A percentile compares a stretch with the other conserved stretches of the same genome.
Evolutionary conservation across 192 early-diverging fungal genomes (phyloP).

Genomic region (Podila epicladia): DNA sequence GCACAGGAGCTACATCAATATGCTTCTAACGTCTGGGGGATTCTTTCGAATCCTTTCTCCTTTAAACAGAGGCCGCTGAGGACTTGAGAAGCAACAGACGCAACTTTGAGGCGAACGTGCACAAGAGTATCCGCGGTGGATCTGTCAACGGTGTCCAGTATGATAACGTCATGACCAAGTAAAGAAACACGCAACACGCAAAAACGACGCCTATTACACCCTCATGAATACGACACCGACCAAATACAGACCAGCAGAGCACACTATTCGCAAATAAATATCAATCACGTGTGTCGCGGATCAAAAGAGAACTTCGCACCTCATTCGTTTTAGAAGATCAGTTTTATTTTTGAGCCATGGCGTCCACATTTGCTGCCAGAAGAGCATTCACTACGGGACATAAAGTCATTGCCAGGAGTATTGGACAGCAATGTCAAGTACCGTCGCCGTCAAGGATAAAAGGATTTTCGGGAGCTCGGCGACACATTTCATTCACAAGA

Average conservation of each 20-base stretch:
- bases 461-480: not conserved
- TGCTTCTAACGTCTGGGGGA: not conserved
- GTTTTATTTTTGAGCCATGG: not conserved
- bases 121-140: constrained; percentile 81
- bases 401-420: not conserved
- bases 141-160: constrained; percentile 71
- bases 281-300: too few species aligned
- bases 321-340: not conserved
- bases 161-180: constrained; percentile 69
- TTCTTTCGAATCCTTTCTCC: not conserved
- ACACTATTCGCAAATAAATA: too few species aligned
- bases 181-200: not conserved
- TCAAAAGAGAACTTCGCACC: too few species aligned
- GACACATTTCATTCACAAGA: constrained; percentile 34
- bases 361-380: not conserved
- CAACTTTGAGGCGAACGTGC: constrained; percentile 82
- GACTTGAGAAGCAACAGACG: constrained; percentile 75
- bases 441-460: not conserved
- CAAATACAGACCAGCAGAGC: too few species aligned
- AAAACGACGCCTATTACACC: not conserved
- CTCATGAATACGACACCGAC: not conserved
- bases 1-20: too few species aligned
- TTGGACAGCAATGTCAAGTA: not conserved
- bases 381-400: not conserved
- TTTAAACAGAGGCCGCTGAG: constrained; percentile 78